Evolutionary conservation across 2,329 filamentous ascomycete species (phyloP).

Genomic region (Akanthomyces muscarius): DNA sequence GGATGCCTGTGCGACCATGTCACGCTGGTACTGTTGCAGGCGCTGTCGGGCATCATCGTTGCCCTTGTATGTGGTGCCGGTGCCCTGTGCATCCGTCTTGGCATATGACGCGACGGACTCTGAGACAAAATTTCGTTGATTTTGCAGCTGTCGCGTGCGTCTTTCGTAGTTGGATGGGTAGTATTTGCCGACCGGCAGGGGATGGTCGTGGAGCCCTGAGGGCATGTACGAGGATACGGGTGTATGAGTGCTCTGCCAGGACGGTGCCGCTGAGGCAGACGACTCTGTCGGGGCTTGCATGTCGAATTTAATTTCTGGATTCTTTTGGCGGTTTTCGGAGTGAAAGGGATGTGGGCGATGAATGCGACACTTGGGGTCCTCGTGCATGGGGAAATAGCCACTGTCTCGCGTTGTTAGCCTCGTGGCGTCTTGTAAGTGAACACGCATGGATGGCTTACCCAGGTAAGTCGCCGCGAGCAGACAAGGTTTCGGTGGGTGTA

Average conservation of each 20-base stretch:
- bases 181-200: slow-evolving; percentile 57
- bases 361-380: slow-evolving; percentile 46
- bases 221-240: slow-evolving; percentile 50
- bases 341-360: slow-evolving; percentile 51
- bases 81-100: slow-evolving; percentile 35
- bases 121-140: slow-evolving; percentile 24
- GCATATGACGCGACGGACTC: slow-evolving; percentile 29
- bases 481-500: slow-evolving; percentile 48
- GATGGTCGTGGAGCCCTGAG: slow-evolving; percentile 43
- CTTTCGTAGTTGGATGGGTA: slow-evolving; percentile 59
- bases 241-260: slow-evolving; percentile 30
- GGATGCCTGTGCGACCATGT: slow-evolving; percentile 57
- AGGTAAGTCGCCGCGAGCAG: slow-evolving; percentile 54
- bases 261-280: slow-evolving; percentile 9
- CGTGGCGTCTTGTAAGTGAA: not conserved
- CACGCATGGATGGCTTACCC: slow-evolving; percentile 43
- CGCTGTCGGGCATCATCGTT: slow-evolving; percentile 14
- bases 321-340: slow-evolving; percentile 34
- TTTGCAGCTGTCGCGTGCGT: slow-evolving; percentile 27
- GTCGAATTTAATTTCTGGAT: not conserved
- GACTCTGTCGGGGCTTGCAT: slow-evolving; percentile 8
- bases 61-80: slow-evolving; percentile 22
- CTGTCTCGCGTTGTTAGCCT: slow-evolving; percentile 30
- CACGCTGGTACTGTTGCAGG: slow-evolving; percentile 55
- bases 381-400: slow-evolving; percentile 58